Base-by-base conservation (phyloP, 352 stramenopile genomes). In the Pilasporangium apinafurcum region DNA sequence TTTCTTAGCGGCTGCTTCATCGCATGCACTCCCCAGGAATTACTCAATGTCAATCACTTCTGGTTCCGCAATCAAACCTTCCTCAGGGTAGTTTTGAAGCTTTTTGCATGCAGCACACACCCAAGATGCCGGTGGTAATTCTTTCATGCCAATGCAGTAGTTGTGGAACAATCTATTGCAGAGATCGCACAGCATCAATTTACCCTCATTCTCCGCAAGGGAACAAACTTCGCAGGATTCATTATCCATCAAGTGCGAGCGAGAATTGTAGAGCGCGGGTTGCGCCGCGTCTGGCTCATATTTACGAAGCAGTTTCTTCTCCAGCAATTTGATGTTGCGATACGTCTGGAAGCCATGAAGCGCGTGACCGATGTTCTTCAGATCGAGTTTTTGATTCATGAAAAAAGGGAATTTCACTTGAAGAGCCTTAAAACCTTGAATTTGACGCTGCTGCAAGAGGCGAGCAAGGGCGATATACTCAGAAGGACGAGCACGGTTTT, bases 121-220 rank as follows among this genome's bases (percentile, higher is more conserved):
- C 79, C 79, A 92, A 7, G 74, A 89, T 9, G 79, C 76, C 4
- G 77, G 74, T 28, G 79, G 79, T 14, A 92, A 50, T 56, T 86
- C 74, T 10, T 77, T 53, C 66, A 89, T 83, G 53, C 83, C 81
- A 50, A 85, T 74, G 44, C 79, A 92, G 48, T 84, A 71, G 50
- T 75, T 84, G 65, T 92, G 79, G 51, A 89, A 92, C 70, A 86
- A 73, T 42, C 79, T 67, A 58, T 87, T 78, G 52, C 79, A 92
- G 56, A 85, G 71, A 63, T 92, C 79, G 40, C 79, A 92, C 17
- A 92, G 56, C 28, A 92, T 61, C 48, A 86, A 52, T 37, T 87
- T 41, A 34, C 86, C 72, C 29, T 85, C 72, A 34, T 92, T 78
- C 40, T 83, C 77, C 12, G 54, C 51, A 21, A 50, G 41, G 18